phyloP scores from a whole-genome alignment of 2,329 filamentous ascomycete genomes.

The Penicillium hesseltinei region DNA sequence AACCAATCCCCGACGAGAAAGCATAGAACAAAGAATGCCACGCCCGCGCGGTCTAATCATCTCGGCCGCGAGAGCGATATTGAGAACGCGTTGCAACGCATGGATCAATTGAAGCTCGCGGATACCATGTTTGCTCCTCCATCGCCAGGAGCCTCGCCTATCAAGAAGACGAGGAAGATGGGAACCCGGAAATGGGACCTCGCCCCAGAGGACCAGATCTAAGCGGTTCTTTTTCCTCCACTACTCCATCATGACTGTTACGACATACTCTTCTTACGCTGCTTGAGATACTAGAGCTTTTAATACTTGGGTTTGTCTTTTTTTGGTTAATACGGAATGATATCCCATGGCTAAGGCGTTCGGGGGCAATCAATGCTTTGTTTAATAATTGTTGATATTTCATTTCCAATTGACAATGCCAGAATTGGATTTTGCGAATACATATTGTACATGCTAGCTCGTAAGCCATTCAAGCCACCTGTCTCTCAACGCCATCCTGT shows the following conservation, averaged over 20 bases:
- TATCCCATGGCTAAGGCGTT: constrained; percentile 19
- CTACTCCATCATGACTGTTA: constrained; percentile 17
- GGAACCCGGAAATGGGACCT: constrained; percentile 50
- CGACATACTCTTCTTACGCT: constrained; percentile 12
- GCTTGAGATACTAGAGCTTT: constrained; percentile 1
- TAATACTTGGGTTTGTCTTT: neutral
- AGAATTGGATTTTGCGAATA: constrained; percentile 1
- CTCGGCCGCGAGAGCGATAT: constrained; percentile 41
- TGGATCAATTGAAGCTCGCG: constrained; percentile 41
- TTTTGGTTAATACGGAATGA: constrained; percentile 16
- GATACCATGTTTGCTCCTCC: constrained; percentile 33
- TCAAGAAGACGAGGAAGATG: constrained; percentile 46
- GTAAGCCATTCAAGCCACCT: neutral
- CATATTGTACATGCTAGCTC: constrained; percentile 12
- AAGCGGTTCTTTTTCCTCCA: neutral
- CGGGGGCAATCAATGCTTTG: neutral
- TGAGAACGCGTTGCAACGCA: constrained; percentile 39
- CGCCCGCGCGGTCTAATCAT: constrained; percentile 29
- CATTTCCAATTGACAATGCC: constrained; percentile 1
- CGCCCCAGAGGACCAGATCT: constrained; percentile 43
- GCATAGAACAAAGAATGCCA: constrained; percentile 34
- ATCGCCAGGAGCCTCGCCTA: constrained; percentile 29
- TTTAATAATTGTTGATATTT: constrained; percentile 5
- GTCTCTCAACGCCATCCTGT: constrained; percentile 2
- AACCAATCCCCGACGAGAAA: constrained; percentile 63